Evolutionary conservation across 805 yeast genomes (phyloP).

Genomic region (Myxozyma udenii): DNA sequence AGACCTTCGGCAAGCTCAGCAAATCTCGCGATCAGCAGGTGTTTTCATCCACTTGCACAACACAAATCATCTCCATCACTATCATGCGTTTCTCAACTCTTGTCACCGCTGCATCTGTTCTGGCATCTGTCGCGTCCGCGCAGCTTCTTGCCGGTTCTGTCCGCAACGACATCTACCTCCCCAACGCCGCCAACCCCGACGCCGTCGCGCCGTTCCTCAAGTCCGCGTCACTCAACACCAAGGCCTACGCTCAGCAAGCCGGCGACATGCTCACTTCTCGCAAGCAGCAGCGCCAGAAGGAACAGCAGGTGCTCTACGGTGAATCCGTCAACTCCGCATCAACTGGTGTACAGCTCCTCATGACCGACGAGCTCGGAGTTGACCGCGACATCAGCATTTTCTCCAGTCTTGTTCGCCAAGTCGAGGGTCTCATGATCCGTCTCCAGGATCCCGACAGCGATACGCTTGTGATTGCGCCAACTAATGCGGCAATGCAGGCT

Average conservation of each 20-base stretch:
- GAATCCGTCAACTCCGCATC: slow-evolving; percentile 15
- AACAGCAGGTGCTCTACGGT: slow-evolving; percentile 25
- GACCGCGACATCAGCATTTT: slow-evolving; percentile 54
- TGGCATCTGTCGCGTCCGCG: slow-evolving; percentile 13
- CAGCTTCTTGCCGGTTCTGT: slow-evolving; percentile 20
- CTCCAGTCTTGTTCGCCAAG: slow-evolving; percentile 67
- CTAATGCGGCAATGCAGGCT: slow-evolving; percentile 55
- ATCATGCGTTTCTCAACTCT: slow-evolving; percentile 7
- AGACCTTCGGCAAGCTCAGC: too few species aligned
- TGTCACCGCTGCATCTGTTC: neutral
- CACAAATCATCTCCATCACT: neutral
- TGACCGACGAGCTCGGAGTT: slow-evolving; percentile 43
- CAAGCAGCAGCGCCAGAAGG: neutral
- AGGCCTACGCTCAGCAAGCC: slow-evolving; percentile 6
- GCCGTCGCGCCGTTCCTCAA: slow-evolving; percentile 20
- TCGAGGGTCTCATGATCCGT: slow-evolving; percentile 45
- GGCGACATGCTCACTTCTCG: slow-evolving; percentile 4
- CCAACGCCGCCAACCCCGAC: slow-evolving; percentile 14
- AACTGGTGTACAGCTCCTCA: slow-evolving; percentile 35
- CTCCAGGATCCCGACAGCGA: slow-evolving; percentile 47
- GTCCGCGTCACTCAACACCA: slow-evolving; percentile 1
- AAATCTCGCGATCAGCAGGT: neutral
- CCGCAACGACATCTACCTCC: slow-evolving; percentile 16
- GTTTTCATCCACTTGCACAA: neutral
- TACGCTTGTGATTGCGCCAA: slow-evolving; percentile 67